Conservation (phyloP, 495 filamentous ascomycete species). For the Patellaria atrata region DNA sequence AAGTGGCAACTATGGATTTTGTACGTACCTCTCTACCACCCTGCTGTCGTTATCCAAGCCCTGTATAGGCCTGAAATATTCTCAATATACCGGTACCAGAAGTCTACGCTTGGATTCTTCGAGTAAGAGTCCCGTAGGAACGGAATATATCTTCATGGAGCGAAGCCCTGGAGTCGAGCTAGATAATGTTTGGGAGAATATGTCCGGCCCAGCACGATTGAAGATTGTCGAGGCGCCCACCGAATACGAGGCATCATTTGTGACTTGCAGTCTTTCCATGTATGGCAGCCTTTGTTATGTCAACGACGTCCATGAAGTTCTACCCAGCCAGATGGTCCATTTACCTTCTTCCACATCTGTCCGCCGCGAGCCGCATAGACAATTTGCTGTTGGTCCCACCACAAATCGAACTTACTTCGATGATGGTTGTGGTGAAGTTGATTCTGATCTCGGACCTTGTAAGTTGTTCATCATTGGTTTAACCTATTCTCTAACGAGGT, state of each 20-base stretch:
- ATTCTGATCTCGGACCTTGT: slow-evolving; percentile 2
- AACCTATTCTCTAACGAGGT: too few species aligned
- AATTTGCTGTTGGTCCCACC: slow-evolving; percentile 13
- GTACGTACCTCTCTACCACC: background rate
- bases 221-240: slow-evolving; percentile 4
- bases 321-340: slow-evolving; percentile 6
- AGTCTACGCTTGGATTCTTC: slow-evolving; percentile 14
- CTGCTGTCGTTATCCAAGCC: slow-evolving; percentile 1
- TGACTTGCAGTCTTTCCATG: slow-evolving; percentile 6
- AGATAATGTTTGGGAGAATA: slow-evolving; percentile 5
- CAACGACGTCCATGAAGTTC: slow-evolving; percentile 8
- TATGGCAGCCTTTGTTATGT: slow-evolving; percentile 13
- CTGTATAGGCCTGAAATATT: slow-evolving; percentile 7
- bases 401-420: slow-evolving; percentile 10
- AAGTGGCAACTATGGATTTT: slow-evolving; percentile 11
- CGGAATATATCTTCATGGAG: slow-evolving; percentile 20
- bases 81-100: slow-evolving; percentile 10
- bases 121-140: slow-evolving; percentile 9
- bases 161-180: slow-evolving; percentile 9
- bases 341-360: too few species aligned
- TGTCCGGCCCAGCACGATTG: slow-evolving; percentile 7
- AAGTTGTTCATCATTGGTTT: slow-evolving; percentile 2
- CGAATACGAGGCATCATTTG: slow-evolving; percentile 5
- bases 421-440: slow-evolving; percentile 2
- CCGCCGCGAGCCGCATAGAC: slow-evolving; percentile 3